Conservation (phyloP, 1,284 basidiomycete genomes). For the Ustilago trichophora region DNA sequence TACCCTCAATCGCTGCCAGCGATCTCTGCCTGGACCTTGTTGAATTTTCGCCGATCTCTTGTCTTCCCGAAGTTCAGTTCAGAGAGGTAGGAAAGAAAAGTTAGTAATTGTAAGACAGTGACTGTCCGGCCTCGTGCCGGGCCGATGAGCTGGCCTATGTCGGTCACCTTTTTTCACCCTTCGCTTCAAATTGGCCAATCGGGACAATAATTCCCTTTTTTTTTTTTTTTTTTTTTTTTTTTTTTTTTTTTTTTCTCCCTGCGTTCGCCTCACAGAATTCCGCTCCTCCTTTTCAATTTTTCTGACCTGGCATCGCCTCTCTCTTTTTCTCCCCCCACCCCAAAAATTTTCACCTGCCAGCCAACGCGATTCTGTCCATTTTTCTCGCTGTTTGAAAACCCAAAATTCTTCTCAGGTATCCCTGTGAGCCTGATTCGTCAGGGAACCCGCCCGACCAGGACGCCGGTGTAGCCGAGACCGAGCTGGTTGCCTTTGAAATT, state of each 20-base stretch:
- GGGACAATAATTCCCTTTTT: background rate
- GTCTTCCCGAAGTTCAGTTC: too few relatives aligned
- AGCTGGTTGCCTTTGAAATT: background rate
- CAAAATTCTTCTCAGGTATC: background rate
- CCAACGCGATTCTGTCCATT: background rate
- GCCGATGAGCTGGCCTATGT: slow-evolving; percentile 8
- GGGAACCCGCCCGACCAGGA: background rate
- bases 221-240: background rate
- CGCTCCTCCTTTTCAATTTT: background rate
- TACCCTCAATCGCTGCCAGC: too few relatives aligned
- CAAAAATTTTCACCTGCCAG: background rate
- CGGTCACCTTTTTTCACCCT: too few relatives aligned
- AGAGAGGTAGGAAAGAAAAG: too few relatives aligned
- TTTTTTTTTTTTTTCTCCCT: too few relatives aligned
- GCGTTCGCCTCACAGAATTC: background rate
- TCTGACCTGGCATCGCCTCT: background rate
- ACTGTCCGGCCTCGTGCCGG: background rate
- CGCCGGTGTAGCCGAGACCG: slow-evolving; percentile 13
- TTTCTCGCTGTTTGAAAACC: background rate
- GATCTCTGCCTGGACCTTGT: too few relatives aligned
- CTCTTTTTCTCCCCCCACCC: background rate
- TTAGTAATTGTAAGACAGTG: too few relatives aligned
- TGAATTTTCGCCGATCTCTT: too few relatives aligned
- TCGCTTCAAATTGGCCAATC: too few relatives aligned
- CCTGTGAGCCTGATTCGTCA: slow-evolving; percentile 1